Conservation (phyloP, 2,329 filamentous ascomycete genomes). For the Ilyonectria robusta region DNA sequence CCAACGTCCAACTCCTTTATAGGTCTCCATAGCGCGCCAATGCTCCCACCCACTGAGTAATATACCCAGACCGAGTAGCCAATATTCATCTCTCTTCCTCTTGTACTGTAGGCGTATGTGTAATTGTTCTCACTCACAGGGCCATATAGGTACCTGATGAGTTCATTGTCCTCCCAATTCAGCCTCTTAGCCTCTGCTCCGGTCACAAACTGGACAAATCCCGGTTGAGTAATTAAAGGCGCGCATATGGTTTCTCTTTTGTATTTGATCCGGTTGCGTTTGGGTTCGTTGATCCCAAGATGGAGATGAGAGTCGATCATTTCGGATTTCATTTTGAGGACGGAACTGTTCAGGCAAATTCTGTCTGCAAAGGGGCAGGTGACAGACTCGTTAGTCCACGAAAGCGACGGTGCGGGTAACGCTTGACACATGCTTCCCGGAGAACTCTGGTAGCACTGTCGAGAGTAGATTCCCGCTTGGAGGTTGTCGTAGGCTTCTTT, state of each 20-base stretch:
- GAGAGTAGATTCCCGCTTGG: background rate
- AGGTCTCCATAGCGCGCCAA: too few species aligned
- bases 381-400: background rate
- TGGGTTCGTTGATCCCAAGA: background rate
- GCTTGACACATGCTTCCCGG: too few species aligned
- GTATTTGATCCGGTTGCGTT: background rate
- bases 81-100: too few species aligned
- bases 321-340: background rate
- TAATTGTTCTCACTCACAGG: background rate
- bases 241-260: background rate
- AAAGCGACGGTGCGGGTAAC: too few species aligned
- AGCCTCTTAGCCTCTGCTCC: background rate
- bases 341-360: background rate
- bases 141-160: background rate
- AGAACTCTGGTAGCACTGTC: background rate
- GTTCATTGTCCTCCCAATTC: background rate
- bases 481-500: background rate
- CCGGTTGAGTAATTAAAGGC: background rate
- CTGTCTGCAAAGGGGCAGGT: background rate
- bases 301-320: background rate
- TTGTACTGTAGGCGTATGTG: background rate
- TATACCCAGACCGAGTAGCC: too few species aligned
- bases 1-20: background rate
- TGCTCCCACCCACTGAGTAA: too few species aligned
- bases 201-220: background rate